phyloP scores from a whole-genome alignment of 441 rosid genomes.

The Populus hybrid region DNA sequence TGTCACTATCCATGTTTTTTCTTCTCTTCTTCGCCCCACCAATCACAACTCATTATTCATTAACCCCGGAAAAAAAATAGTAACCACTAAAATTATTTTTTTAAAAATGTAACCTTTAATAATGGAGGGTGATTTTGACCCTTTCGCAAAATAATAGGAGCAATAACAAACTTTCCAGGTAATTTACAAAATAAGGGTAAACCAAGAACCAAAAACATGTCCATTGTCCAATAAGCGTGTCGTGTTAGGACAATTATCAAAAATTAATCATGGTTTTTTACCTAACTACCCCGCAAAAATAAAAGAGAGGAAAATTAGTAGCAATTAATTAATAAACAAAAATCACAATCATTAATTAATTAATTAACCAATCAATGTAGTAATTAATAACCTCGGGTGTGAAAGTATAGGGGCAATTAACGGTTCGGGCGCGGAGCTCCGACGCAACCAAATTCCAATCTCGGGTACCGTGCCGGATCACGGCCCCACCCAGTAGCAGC shows the following conservation, averaged over 20 bases:
- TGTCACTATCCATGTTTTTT: not conserved
- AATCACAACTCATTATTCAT: not conserved
- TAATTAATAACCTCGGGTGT: slow-evolving; percentile 62
- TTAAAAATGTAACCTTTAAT: not conserved
- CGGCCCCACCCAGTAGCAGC: slow-evolving; percentile 84
- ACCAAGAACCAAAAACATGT: not conserved
- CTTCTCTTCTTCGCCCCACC: not conserved
- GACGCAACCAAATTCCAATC: slow-evolving; percentile 72
- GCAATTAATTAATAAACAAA: not conserved
- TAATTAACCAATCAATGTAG: not conserved
- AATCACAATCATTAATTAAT: not conserved
- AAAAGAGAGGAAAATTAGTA: not conserved
- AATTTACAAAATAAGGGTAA: not conserved
- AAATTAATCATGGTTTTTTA: not conserved
- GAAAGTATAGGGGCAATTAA: slow-evolving; percentile 36
- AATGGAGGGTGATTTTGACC: slow-evolving; percentile 5
- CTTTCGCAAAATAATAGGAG: not conserved
- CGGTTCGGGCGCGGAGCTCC: slow-evolving; percentile 71
- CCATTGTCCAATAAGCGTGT: not conserved
- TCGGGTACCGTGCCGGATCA: slow-evolving; percentile 76
- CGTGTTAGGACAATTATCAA: not conserved
- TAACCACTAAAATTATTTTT: not conserved
- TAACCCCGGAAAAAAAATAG: not conserved
- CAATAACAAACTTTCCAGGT: not conserved
- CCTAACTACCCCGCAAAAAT: not conserved